Base-by-base conservation (phyloP, 768 basidiomycete genomes). In the Clavulina sp. region DNA sequence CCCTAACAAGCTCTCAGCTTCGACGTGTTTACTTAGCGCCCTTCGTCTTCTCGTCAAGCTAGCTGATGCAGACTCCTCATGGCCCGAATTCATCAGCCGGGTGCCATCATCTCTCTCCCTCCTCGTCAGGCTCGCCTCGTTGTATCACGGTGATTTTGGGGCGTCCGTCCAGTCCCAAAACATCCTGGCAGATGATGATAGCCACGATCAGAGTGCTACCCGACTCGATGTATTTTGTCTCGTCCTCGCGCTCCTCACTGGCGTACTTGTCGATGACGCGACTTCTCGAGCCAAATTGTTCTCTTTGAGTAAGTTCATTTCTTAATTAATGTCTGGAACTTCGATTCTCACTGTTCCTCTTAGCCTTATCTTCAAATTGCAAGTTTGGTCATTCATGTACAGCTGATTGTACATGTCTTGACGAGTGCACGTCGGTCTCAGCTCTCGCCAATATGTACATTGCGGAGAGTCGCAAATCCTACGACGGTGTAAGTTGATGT, bases 221-320 rank as follows among this genome's bases (percentile, higher is more conserved):
- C 65, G 71, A 3, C 67, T 83, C n/a, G 86, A 88, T 60, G 69
- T 73, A 31, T 66, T 85, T 3, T 87, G 84, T 61, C 76, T 88
- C 26, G 73, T 78, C 4, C 70, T 88, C 4, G 85, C 79, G 1
- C 65, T 87, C 6, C 65, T 87, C 36, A 84, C 83, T 49, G 87
- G 86, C 62, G 66, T n/a, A n/a, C n/a, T 87, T 40, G 75, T 84
- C 0, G 81, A 85, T 40, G 52, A 38, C 6, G 52, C 16, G 44
- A 32, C 13, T 9, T 24, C 16, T 26, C 4, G n/a, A 40, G 23
- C 16, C 19, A 23, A 29, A 4, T 33, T 36, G 7, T 33, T 49
- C 48, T 70, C 72, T 74, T 41, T 61, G 69, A 33, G 51, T 52
- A 1, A 23, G 46, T 28, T 16, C 46, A 21, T 57, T 66, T 2